Conservation (phyloP, 2,329 filamentous ascomycete genomes). For the Elsinoe fawcettii region DNA sequence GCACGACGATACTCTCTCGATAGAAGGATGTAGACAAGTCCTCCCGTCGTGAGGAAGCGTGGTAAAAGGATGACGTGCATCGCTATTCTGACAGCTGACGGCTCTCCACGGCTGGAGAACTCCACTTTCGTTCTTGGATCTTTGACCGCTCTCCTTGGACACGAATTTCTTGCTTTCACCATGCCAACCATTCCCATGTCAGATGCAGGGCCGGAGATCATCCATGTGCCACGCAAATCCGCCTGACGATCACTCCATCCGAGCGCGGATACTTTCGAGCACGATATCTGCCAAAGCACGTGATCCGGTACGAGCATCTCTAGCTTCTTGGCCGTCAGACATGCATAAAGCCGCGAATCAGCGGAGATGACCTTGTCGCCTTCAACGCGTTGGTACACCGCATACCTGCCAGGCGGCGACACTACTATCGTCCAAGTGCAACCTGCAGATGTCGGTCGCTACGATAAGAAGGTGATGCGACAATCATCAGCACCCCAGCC, state of each 20-base stretch:
- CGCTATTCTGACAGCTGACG: no score
- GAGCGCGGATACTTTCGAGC: neutral
- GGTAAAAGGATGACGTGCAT: no score
- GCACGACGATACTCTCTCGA: no score
- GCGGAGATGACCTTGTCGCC: no score
- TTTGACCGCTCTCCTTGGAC: neutral
- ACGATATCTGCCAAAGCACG: neutral
- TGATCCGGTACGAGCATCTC: neutral
- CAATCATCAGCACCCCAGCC: neutral
- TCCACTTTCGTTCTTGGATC: neutral
- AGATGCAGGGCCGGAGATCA: neutral
- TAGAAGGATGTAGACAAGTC: no score
- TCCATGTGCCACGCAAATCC: neutral
- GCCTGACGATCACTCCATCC: neutral
- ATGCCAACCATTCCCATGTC: no score
- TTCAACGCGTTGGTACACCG: no score
- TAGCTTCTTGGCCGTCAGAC: neutral
- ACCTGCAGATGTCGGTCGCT: neutral
- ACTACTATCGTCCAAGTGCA: neutral
- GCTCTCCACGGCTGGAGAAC: no score
- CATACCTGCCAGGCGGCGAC: neutral
- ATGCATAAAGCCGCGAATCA: slow-evolving; percentile 11
- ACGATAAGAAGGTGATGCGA: slow-evolving; percentile 5
- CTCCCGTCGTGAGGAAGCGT: no score
- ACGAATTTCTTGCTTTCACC: neutral